These are phyloP conservation scores for Glutinoglossum americanum DNA, from an alignment of 495 filamentous ascomycete genomes.

Conservation along the genomic window DNA sequence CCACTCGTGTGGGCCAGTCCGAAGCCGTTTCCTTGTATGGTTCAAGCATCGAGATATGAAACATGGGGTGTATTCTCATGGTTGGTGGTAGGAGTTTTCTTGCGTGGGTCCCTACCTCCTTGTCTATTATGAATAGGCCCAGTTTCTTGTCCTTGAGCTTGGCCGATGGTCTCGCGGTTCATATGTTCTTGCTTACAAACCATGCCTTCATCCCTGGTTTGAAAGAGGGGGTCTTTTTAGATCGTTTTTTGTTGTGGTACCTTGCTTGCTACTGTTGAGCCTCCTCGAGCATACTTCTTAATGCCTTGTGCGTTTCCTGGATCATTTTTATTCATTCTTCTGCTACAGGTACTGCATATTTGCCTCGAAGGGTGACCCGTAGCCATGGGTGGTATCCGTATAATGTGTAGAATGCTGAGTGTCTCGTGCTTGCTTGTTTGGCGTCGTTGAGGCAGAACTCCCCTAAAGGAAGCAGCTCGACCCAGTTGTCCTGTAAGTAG, in stretches of 20 bases:
- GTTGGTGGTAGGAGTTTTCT: background rate
- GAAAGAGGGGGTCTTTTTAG: background rate
- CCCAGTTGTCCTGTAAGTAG: slow-evolving; percentile 15
- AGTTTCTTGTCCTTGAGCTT: background rate
- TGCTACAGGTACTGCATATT: background rate
- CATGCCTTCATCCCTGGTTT: background rate
- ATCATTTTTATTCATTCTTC: background rate
- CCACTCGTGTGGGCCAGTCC: background rate
- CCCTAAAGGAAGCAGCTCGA: slow-evolving; percentile 5
- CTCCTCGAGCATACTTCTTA: background rate
- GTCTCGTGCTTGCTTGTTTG: background rate
- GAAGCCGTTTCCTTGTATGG: background rate
- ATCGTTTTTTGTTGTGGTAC: background rate
- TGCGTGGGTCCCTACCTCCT: background rate
- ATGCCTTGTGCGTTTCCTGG: background rate
- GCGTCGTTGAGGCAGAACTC: slow-evolving; percentile 6
- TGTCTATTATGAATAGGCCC: background rate
- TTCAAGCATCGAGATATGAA: slow-evolving; percentile 6
- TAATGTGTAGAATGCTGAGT: slow-evolving; percentile 5
- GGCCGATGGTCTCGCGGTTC: background rate
- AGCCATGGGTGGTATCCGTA: background rate
- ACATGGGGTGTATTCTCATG: slow-evolving; percentile 8
- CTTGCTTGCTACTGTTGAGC: background rate
- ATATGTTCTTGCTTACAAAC: background rate
- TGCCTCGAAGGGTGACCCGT: background rate